Evolutionary conservation across 192 early-diverging fungal species (phyloP), one percentile per base, ranked within the genome.

Genomic region (Coemansia sp.): DNA sequence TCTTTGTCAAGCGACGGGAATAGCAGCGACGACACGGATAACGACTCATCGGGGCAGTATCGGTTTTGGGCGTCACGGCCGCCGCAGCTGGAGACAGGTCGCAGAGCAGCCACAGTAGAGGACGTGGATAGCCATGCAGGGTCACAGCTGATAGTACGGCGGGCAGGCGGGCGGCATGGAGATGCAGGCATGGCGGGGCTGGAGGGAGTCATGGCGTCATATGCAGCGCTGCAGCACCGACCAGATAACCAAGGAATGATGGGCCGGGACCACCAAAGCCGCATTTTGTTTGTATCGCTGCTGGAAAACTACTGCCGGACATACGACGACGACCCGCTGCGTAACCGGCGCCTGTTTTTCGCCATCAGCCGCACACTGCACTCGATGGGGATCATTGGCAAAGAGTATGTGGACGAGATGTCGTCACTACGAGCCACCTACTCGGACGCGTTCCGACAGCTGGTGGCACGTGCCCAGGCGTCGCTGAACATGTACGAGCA

Each of bases 271-370:
- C 65, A 68, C 15, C 91, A 93, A 63, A 88, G 88, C 19, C 82
- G 88, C 23, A 72, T 97, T 30, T 68, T 97, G 0, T 79, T 97
- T 13, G 94, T 95, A 0, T 87, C 91, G 16, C 68, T 97, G 16
- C 79, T 97, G 2, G 95, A 97, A 53, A 90, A 90, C 62, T 97
- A 94, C 78, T 93, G 92, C 61, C 68, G 82, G 30, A 68, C 93
- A 16, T 95, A 96, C 70, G 92, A 92, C 65, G 85, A 93, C 45
- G 83, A 84, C 36, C 90, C 91, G 2, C 84, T 94, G 63, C 82
- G 86, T 41, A 96, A 93, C 63, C 87, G 87, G 18, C 74, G 82
- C 36, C 73, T 96, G 14, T 97, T 97, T 55, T 91, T 88, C 56
- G 73, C 90, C 12, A 87, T 97, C 28, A 96, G 95, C 62, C 85